A percentile compares a stretch with the other conserved stretches of the same genome.
Evolutionary conservation across 2,329 filamentous ascomycete genomes (phyloP).

Genomic region (Colletotrichum eleusines): DNA sequence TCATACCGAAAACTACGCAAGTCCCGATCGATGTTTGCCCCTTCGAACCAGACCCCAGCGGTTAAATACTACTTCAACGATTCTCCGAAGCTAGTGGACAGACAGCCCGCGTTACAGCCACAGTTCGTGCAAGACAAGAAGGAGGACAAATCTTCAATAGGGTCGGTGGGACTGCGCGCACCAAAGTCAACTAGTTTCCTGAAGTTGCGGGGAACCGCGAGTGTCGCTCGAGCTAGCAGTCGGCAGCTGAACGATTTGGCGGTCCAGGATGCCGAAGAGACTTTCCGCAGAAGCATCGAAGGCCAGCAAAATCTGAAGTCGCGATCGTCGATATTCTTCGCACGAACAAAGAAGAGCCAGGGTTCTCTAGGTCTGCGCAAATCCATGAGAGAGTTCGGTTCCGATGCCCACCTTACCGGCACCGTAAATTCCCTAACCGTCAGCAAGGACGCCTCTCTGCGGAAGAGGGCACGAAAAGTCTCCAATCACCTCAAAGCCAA

Average conservation of each 20-base stretch:
- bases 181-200: slow-evolving; percentile 70
- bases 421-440: slow-evolving; percentile 5
- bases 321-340: slow-evolving; percentile 60
- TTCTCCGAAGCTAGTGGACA: background rate
- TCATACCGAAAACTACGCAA: slow-evolving; percentile 65
- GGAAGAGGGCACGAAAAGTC: slow-evolving; percentile 69
- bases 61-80: slow-evolving; percentile 33
- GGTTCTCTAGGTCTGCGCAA: slow-evolving; percentile 57
- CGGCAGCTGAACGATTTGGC: slow-evolving; percentile 50
- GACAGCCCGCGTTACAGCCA: slow-evolving; percentile 5
- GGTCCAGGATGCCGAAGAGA: slow-evolving; percentile 53
- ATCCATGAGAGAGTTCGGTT: slow-evolving; percentile 55
- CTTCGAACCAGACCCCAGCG: slow-evolving; percentile 44
- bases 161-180: slow-evolving; percentile 51
- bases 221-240: slow-evolving; percentile 39
- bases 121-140: slow-evolving; percentile 22
- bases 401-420: slow-evolving; percentile 49
- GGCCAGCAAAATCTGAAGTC: slow-evolving; percentile 52
- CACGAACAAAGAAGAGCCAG: slow-evolving; percentile 52
- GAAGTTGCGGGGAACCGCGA: slow-evolving; percentile 47
- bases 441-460: slow-evolving; percentile 49
- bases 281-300: slow-evolving; percentile 51
- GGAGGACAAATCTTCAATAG: background rate
- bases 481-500: slow-evolving; percentile 72
- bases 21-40: slow-evolving; percentile 66